Base-by-base conservation (phyloP, 257 asterid genomes). In the Leptodermis oblonga region DNA sequence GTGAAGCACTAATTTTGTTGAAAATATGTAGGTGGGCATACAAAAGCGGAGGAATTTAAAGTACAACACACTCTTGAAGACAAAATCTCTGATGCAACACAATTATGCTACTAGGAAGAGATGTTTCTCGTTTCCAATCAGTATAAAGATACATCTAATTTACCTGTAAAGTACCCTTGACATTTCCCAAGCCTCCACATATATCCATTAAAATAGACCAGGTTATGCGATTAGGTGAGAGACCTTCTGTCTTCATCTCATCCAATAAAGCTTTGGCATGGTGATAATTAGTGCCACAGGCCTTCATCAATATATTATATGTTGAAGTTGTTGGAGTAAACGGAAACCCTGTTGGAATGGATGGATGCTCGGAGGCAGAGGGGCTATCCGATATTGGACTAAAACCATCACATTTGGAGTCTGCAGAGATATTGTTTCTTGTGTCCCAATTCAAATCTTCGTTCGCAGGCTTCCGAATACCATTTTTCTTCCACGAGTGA, bases 241-340 rank as follows among this genome's bases (percentile, higher is more conserved):
- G 92, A 70, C 93, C 96, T 45, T 70, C 76, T 49, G 79, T 78
- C 82, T 80, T 87, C 98, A 92, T 90, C 88, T 88, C 98, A 68
- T 84, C 95, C 94, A 92, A 86, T 82, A 92, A 82, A 78, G 82
- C 80, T 83, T 88, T 87, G 45, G 96, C 98, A 67, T 81, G 96
- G 83, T 69, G 59, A 77, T 87, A 86, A 80, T 93, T 95, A 67
- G 89, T 80, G 34, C 97, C 94, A 71, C 97, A 90, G 55, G 98
- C 98, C 84, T 93, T 90, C 92, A 90, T 87, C 92, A 93, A 75
- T 72, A 82, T 93, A 73, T 93, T 93, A 78, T 90, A 93, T 4
- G 97, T 93, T 6, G 96, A 78, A 80, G 84, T 84, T 67, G 92
- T 84, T 51, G 98, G 96, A 74, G 63, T 78, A 82, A 90, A 90